Conservation (phyloP, 1,139 yeast genomes). For the Geotrichum bryndzae region DNA sequence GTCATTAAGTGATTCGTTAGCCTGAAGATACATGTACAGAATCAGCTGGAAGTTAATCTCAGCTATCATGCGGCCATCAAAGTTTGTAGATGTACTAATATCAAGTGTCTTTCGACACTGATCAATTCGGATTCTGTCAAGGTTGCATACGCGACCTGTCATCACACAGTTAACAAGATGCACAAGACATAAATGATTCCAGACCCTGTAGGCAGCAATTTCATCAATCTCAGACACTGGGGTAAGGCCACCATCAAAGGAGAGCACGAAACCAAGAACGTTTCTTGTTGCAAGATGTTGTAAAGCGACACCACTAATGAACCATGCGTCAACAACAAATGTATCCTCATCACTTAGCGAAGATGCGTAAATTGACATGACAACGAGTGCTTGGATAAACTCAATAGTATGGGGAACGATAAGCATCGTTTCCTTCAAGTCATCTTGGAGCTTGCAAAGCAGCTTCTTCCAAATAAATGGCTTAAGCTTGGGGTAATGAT, state of each 20-base stretch:
- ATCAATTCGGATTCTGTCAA: slow-evolving; percentile 59
- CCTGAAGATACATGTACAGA: slow-evolving; percentile 56
- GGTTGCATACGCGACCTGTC: slow-evolving; percentile 68
- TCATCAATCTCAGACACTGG: slow-evolving; percentile 46
- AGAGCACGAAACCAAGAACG: slow-evolving; percentile 35
- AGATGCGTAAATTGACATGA: slow-evolving; percentile 55
- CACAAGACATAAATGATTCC: slow-evolving; percentile 68
- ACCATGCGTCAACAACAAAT: slow-evolving; percentile 54
- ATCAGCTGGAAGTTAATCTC: slow-evolving; percentile 63
- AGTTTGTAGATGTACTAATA: slow-evolving; percentile 62
- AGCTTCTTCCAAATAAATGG: slow-evolving; percentile 36
- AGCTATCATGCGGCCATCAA: slow-evolving; percentile 79
- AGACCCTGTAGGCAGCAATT: slow-evolving; percentile 51
- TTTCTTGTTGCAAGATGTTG: slow-evolving; percentile 51
- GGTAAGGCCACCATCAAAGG: slow-evolving; percentile 32
- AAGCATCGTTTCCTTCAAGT: slow-evolving; percentile 43
- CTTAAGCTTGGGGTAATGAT: slow-evolving; percentile 40
- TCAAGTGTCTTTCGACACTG: slow-evolving; percentile 59
- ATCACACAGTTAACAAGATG: slow-evolving; percentile 65
- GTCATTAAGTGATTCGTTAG: slow-evolving; percentile 30
- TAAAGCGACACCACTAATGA: slow-evolving; percentile 52
- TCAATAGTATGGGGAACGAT: slow-evolving; percentile 46
- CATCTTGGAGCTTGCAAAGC: slow-evolving; percentile 38
- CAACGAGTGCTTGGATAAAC: slow-evolving; percentile 58
- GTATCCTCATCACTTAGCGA: slow-evolving; percentile 51